These are phyloP conservation scores for Hypoxylon rickii DNA, from an alignment of 495 filamentous ascomycete species.

Conservation along the genomic window DNA sequence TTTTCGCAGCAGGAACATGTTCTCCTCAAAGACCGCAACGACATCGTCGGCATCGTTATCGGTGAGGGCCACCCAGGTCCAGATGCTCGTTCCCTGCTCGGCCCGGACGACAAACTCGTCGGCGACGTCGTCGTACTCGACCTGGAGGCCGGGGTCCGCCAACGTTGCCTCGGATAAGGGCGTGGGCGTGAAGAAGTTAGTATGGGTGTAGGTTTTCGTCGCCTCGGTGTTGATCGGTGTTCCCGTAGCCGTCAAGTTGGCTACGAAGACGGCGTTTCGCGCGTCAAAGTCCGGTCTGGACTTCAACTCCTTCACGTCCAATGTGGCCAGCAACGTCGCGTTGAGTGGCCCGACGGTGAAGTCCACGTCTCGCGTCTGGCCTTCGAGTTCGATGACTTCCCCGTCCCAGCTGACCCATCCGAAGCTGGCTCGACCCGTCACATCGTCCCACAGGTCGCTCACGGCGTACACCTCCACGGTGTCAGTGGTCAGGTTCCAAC, in stretches of 20 bases:
- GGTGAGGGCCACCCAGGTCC: conserved; percentile 70
- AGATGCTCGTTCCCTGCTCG: conserved; percentile 61
- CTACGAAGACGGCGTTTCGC: conserved; percentile 56
- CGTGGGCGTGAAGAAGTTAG: conserved; percentile 59
- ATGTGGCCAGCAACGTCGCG: conserved; percentile 57
- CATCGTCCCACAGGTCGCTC: conserved; percentile 56
- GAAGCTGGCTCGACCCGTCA: conserved; percentile 28
- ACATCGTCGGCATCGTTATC: conserved; percentile 45
- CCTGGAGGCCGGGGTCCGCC: conserved; percentile 57
- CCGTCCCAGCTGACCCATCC: conserved; percentile 41
- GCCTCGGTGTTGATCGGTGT: conserved; percentile 56
- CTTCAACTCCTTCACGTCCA: conserved; percentile 40
- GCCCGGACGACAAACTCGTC: conserved; percentile 62
- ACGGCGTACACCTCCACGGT: conserved; percentile 65
- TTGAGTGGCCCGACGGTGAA: conserved; percentile 67
- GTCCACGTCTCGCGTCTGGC: conserved; percentile 1
- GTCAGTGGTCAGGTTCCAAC: conserved; percentile 60
- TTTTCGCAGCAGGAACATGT: conserved; percentile 61
- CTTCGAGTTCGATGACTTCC: conserved; percentile 5
- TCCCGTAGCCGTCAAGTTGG: conserved; percentile 60
- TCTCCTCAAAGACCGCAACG: conserved; percentile 64
- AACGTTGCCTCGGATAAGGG: conserved; percentile 58
- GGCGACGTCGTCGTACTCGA: conserved; percentile 46
- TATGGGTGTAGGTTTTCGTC: conserved; percentile 57
- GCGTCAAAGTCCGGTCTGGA: conserved; percentile 32